phyloP scores from a whole-genome alignment of 306 rosid genomes.

The Malus orientalis region DNA sequence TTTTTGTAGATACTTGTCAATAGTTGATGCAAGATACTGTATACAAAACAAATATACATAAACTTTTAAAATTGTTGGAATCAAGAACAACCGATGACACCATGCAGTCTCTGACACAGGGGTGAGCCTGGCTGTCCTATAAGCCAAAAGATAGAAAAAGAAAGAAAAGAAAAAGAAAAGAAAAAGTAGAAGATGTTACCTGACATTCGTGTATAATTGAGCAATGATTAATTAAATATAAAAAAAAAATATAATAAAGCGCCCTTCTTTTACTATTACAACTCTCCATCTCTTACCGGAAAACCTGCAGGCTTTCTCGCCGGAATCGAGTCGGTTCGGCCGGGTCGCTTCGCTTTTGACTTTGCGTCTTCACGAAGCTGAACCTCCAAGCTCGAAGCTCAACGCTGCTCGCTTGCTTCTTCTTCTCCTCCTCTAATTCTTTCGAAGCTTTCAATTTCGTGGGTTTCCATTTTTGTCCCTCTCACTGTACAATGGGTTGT shows the following conservation, averaged over 20 bases:
- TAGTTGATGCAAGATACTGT: no score
- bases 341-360: conserved; percentile 15
- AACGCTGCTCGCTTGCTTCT: background rate
- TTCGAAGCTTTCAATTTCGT: background rate
- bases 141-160: background rate
- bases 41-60: no score
- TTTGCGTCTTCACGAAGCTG: conserved; percentile 28
- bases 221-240: conserved; percentile 19
- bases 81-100: no score
- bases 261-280: conserved; percentile 2
- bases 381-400: background rate
- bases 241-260: background rate
- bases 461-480: background rate
- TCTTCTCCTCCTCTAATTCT: background rate
- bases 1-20: no score
- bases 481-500: conserved; percentile 62
- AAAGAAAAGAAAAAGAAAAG: background rate
- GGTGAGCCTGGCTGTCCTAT: no score
- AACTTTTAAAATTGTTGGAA: no score
- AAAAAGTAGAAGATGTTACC: background rate
- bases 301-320: conserved; percentile 6
- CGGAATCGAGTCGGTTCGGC: conserved; percentile 14
- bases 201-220: conserved; percentile 13
- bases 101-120: no score
- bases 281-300: conserved; percentile 9